Evolutionary conservation across 495 filamentous ascomycete genomes (phyloP).

Genomic region (Lepidopterella palustris): DNA sequence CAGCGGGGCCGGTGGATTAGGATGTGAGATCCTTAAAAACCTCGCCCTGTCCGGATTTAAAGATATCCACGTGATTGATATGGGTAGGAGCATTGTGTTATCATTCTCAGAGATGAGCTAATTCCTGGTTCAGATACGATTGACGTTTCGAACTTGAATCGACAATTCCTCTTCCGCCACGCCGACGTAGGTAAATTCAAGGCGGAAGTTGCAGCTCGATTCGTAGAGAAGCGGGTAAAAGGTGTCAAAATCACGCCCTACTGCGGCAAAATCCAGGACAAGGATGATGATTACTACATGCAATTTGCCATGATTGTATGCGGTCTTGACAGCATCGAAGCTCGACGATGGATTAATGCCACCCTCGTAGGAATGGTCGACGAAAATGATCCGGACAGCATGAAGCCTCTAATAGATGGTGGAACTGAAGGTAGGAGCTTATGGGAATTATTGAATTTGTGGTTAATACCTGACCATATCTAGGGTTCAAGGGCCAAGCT

Average conservation of each 20-base stretch:
- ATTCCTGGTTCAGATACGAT: conserved; percentile 65
- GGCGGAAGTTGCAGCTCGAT: conserved; percentile 84
- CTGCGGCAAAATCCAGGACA: conserved; percentile 94
- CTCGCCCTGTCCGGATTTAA: conserved; percentile 92
- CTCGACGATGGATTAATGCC: conserved; percentile 95
- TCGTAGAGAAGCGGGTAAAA: conserved; percentile 81
- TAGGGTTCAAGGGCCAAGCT: conserved; percentile 93
- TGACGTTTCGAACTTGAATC: conserved; percentile 96
- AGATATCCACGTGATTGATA: conserved; percentile 98
- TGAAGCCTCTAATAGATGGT: conserved; percentile 92
- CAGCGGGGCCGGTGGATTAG: conserved; percentile 89
- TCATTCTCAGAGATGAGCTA: conserved; percentile 4
- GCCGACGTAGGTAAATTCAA: conserved; percentile 90
- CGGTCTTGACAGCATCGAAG: conserved; percentile 96
- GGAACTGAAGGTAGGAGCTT: conserved; percentile 72
- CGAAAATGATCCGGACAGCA: conserved; percentile 63
- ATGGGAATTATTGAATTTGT: not conserved
- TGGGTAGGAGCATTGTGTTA: conserved; percentile 52
- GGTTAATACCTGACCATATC: not conserved
- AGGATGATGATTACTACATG: conserved; percentile 96
- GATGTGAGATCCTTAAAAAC: conserved; percentile 96
- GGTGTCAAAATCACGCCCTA: conserved; percentile 89
- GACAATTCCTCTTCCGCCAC: conserved; percentile 94
- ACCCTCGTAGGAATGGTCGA: conserved; percentile 88
- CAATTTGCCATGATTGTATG: conserved; percentile 91